phyloP scores from a whole-genome alignment of 108 stramenopile genomes.

The Phaeodactylum tricornutum region DNA sequence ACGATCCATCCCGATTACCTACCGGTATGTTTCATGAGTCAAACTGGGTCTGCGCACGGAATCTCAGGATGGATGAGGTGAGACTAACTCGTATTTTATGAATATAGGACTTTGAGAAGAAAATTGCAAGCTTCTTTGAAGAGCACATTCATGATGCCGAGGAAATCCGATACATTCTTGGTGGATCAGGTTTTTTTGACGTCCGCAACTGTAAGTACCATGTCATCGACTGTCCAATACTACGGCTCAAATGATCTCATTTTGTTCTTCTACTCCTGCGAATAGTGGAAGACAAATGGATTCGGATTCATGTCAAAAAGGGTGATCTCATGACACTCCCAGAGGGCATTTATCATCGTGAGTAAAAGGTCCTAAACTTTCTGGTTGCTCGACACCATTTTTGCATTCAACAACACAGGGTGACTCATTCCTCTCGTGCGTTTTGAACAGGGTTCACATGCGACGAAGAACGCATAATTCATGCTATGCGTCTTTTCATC shows the following conservation, averaged over 20 bases:
- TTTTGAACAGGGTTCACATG: constrained; percentile 64
- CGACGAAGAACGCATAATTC: constrained; percentile 72
- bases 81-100: constrained; percentile 4
- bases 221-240: too few relatives aligned
- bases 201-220: constrained; percentile 74
- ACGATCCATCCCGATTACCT: constrained; percentile 85
- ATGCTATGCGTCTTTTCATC: constrained; percentile 92
- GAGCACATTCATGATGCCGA: constrained; percentile 98
- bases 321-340: constrained; percentile 95
- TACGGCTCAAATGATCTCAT: too few relatives aligned
- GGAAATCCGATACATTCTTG: constrained; percentile 92
- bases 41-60: too few relatives aligned
- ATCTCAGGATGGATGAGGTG: neutral
- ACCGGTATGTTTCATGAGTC: too few relatives aligned
- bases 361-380: neutral
- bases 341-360: constrained; percentile 79
- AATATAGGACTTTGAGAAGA: constrained; percentile 9
- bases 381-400: too few relatives aligned
- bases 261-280: too few relatives aligned
- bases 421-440: neutral
- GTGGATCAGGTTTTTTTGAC: constrained; percentile 88
- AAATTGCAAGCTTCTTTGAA: constrained; percentile 41
- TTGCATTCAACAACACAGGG: neutral
- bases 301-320: constrained; percentile 86
- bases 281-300: constrained; percentile 89